Conservation (phyloP, 2,329 filamentous ascomycete genomes). For the Xylariomycetidae sp. region DNA sequence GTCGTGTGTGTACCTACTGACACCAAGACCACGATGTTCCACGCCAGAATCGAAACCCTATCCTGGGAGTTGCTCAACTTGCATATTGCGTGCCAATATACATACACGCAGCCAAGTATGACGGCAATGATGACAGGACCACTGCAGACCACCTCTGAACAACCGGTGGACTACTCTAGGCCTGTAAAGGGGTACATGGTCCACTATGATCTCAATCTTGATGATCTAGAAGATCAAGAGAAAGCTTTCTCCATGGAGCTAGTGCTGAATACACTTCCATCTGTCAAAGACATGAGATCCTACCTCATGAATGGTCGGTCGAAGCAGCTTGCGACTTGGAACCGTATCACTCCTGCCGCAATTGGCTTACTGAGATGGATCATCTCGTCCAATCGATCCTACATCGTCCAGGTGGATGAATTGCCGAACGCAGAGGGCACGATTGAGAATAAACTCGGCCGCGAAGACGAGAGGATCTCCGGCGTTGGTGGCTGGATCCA, state of each 20-base stretch:
- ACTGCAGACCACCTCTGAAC: too few species aligned
- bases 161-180: too few species aligned
- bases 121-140: too few species aligned
- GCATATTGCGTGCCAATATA: constrained; percentile 14
- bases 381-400: constrained; percentile 82
- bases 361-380: constrained; percentile 77
- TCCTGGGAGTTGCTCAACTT: constrained; percentile 5
- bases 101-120: too few species aligned
- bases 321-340: constrained; percentile 37
- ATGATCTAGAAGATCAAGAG: constrained; percentile 38
- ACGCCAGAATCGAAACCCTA: constrained; percentile 16
- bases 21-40: constrained; percentile 9
- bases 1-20: constrained; percentile 11
- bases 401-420: constrained; percentile 70
- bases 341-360: constrained; percentile 59
- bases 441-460: constrained; percentile 5
- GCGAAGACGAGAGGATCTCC: constrained; percentile 47
- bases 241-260: constrained; percentile 50
- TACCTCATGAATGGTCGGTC: constrained; percentile 39
- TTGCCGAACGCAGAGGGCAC: constrained; percentile 16
- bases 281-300: constrained; percentile 52
- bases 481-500: constrained; percentile 68
- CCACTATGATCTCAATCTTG: constrained; percentile 53
- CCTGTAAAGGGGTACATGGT: constrained; percentile 15
- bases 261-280: constrained; percentile 55